A percentile compares a stretch with the other conserved stretches of the same genome.
Evolutionary conservation across 140 eudicot genomes (phyloP).

Genomic region (Stevia rebaudiana): DNA sequence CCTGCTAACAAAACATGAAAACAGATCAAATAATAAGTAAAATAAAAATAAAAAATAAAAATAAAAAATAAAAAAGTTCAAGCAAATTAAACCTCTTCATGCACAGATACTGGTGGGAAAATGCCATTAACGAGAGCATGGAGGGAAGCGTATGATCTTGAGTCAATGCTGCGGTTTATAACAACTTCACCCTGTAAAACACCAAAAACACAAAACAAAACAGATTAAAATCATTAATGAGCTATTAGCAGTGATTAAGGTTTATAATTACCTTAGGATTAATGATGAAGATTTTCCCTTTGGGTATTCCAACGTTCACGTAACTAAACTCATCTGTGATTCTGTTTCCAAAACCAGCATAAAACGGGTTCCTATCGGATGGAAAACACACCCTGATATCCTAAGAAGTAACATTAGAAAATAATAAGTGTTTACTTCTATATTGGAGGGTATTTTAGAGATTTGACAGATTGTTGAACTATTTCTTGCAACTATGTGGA

Average conservation of each 20-base stretch:
- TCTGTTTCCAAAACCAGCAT: slow-evolving; percentile 99
- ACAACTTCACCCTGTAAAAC: slow-evolving; percentile 73
- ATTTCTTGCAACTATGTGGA: too few species aligned
- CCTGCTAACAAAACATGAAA: slow-evolving; percentile 41
- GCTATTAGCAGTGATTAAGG: slow-evolving; percentile 2
- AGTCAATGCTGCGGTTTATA: slow-evolving; percentile 67
- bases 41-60: neutral
- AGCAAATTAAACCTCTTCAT: slow-evolving; percentile 55
- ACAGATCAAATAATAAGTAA: neutral
- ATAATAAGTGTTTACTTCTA: too few species aligned
- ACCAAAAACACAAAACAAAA: neutral
- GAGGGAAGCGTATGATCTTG: slow-evolving; percentile 80
- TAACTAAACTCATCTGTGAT: slow-evolving; percentile 95
- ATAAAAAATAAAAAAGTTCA: neutral
- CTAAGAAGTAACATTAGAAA: slow-evolving; percentile 34
- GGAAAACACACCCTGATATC: slow-evolving; percentile 86
- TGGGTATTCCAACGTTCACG: slow-evolving; percentile 82
- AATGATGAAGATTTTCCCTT: slow-evolving; percentile 82
- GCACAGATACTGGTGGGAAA: slow-evolving; percentile 62
- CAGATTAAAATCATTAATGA: too few species aligned
- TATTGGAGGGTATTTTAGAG: neutral
- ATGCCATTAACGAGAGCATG: slow-evolving; percentile 74
- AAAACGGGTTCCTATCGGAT: slow-evolving; percentile 78
- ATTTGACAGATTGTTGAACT: neutral
- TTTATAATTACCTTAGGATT: slow-evolving; percentile 71